Percentiles rank a stretch among this genome's conserved stretches.
Conservation (phyloP, 2,329 filamentous ascomycete species). For the Tolypocladium nubicola region DNA sequence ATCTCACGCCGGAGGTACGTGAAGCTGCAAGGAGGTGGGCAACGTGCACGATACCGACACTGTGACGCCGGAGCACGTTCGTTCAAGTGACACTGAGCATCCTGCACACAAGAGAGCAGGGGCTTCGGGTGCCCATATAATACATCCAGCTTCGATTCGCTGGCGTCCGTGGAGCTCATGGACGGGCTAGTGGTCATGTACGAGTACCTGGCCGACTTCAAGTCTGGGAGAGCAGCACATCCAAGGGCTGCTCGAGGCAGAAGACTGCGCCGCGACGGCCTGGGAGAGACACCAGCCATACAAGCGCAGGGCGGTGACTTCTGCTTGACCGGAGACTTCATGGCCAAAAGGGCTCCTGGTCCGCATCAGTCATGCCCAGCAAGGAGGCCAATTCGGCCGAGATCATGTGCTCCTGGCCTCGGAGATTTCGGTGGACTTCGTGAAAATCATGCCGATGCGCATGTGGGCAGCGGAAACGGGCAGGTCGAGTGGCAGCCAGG, state of each 20-base stretch:
- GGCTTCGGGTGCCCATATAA: slow-evolving; percentile 71
- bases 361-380: slow-evolving; percentile 71
- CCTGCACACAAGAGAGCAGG: slow-evolving; percentile 59
- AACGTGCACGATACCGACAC: slow-evolving; percentile 84
- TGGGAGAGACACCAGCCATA: slow-evolving; percentile 74
- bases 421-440: slow-evolving; percentile 65
- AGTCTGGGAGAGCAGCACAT: slow-evolving; percentile 63
- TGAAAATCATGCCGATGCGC: slow-evolving; percentile 77
- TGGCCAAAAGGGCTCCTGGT: slow-evolving; percentile 70
- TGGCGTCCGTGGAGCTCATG: slow-evolving; percentile 59
- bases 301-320: slow-evolving; percentile 73
- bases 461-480: slow-evolving; percentile 57
- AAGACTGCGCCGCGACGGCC: slow-evolving; percentile 62
- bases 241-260: slow-evolving; percentile 66
- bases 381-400: slow-evolving; percentile 60
- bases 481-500: slow-evolving; percentile 10
- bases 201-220: slow-evolving; percentile 85
- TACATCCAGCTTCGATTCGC: slow-evolving; percentile 70
- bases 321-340: slow-evolving; percentile 70
- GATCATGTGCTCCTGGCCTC: slow-evolving; percentile 69
- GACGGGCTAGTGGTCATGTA: slow-evolving; percentile 77
- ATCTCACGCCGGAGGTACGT: slow-evolving; percentile 71
- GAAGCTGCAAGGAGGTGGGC: slow-evolving; percentile 74
- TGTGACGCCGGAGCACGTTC: slow-evolving; percentile 79
- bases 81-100: slow-evolving; percentile 72